Conservation (phyloP, 768 basidiomycete species). For the Leucosporidium yakuticum region DNA sequence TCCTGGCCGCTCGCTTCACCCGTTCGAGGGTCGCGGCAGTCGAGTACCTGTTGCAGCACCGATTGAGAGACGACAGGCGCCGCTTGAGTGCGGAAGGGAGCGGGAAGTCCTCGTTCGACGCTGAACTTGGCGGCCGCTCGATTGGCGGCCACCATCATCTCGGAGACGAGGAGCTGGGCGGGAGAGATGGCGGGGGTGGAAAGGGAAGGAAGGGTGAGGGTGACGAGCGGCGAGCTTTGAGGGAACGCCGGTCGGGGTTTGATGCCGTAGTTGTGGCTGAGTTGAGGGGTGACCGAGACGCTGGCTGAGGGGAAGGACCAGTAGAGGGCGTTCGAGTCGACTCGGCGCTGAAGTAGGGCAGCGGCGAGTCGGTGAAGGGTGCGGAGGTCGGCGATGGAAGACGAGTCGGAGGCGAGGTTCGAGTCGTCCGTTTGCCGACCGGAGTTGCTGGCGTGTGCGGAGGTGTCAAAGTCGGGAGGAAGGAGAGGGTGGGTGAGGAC, state of each 20-base stretch:
- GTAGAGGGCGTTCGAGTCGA: constrained; percentile 16
- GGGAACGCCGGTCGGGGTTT: background rate
- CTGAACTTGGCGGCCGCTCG: constrained; percentile 69
- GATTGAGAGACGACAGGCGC: constrained; percentile 40
- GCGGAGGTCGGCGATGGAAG: background rate
- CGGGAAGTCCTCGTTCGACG: constrained; percentile 55
- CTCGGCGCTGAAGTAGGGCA: constrained; percentile 9
- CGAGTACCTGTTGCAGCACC: constrained; percentile 50
- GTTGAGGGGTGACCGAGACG: constrained; percentile 17
- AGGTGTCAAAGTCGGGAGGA: background rate
- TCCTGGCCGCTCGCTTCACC: constrained; percentile 47
- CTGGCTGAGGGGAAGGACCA: constrained; percentile 20
- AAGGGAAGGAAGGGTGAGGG: constrained; percentile 4
- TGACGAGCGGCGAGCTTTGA: constrained; percentile 6
- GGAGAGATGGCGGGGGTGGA: background rate
- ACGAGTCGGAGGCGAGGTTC: background rate
- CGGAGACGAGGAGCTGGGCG: constrained; percentile 55
- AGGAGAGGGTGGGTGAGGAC: background rate
- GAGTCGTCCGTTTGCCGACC: background rate
- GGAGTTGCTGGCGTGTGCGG: background rate
- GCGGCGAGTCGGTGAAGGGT: constrained; percentile 9
- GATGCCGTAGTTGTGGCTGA: background rate
- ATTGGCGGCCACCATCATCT: constrained; percentile 75
- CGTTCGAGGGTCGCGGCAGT: constrained; percentile 47
- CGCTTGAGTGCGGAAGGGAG: constrained; percentile 54